Evolutionary conservation across 352 stramenopile genomes (phyloP), one percentile per base, ranked within the genome.

Genomic region (Pythium folliculosum): DNA sequence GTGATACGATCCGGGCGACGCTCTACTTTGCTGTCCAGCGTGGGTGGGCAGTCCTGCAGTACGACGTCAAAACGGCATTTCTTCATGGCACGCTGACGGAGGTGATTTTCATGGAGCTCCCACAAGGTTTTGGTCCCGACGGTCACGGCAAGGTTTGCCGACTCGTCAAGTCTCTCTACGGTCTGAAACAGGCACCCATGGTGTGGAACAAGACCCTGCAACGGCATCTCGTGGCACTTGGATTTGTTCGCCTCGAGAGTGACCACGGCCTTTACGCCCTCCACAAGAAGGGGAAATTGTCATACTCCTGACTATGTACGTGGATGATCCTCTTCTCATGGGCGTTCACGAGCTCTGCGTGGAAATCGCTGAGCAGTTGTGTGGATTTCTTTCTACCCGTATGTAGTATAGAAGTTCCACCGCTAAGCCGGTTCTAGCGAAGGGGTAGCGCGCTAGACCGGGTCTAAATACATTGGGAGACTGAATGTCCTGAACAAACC

Each of bases 21-120:
- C 27, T 65, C 23, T 65, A 58, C 30, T 51, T 59, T 27, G 59
- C 47, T n/a, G 8, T 58, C 23, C 59, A 58, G 44, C 47, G 59
- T 10, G 59, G 38, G 19, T 72, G 69, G 38, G 32, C 30, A 5
- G 66, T 77, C 37, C 9, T 66, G 23, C 65, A 77, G 43, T 70
- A 65, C 44, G 65, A 78, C 55, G 63, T 76, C 7, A 63, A 69
- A 37, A 72, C 63, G 1, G 69, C 62, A 27, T 76, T 76, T 53
- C 43, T 71, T 22, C 52, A 74, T 52, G 62, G 63, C 38, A 44
- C 65, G 32, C 25, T 73, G 13, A 48, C 73, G 17, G 54, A 73
- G 48, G 63, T 23, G 40, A 38, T 62, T 2, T 70, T 43, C 54
- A 65, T 70, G 63, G 55, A 70, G 21, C 56, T 44, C 32, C 48